These are phyloP conservation scores for Microstroma glucosiphilum DNA, from an alignment of 1,284 basidiomycete genomes.

Conservation along the genomic window DNA sequence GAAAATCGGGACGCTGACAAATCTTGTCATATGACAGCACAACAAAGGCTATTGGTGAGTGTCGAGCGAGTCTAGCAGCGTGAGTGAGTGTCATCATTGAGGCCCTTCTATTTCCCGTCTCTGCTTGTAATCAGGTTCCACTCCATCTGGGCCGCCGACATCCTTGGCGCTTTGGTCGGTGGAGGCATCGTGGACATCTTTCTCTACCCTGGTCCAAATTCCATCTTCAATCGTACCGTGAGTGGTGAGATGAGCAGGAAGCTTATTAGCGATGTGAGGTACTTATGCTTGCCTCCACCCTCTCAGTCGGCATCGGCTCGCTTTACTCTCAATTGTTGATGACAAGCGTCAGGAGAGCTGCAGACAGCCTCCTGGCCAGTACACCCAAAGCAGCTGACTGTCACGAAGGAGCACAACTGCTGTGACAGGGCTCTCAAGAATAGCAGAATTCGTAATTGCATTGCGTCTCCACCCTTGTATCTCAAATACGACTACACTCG, in stretches of 20 bases:
- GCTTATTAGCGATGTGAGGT: neutral
- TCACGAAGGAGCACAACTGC: too few relatives aligned
- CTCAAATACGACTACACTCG: too few relatives aligned
- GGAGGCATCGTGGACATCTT: slow-evolving; percentile 49
- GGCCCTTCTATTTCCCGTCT: neutral
- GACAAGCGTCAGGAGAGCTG: too few relatives aligned
- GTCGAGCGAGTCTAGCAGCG: neutral
- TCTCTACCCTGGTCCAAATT: slow-evolving; percentile 49
- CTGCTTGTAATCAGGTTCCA: slow-evolving; percentile 54
- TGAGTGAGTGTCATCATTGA: neutral
- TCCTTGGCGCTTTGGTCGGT: slow-evolving; percentile 48
- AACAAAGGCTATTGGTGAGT: slow-evolving; percentile 63
- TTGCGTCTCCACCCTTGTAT: too few relatives aligned
- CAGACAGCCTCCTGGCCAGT: too few relatives aligned
- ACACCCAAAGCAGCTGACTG: too few relatives aligned
- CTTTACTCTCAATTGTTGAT: neutral
- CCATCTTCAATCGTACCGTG: slow-evolving; percentile 26
- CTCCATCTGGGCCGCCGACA: slow-evolving; percentile 56
- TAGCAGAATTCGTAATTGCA: too few relatives aligned
- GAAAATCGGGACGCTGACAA: slow-evolving; percentile 54
- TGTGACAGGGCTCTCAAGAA: too few relatives aligned
- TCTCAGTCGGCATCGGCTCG: neutral
- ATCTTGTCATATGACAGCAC: slow-evolving; percentile 37
- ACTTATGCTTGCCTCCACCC: neutral
- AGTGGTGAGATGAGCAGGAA: neutral